Evolutionary conservation across 305 asterid genomes (phyloP).

Genomic region (Coffea humblotiana): DNA sequence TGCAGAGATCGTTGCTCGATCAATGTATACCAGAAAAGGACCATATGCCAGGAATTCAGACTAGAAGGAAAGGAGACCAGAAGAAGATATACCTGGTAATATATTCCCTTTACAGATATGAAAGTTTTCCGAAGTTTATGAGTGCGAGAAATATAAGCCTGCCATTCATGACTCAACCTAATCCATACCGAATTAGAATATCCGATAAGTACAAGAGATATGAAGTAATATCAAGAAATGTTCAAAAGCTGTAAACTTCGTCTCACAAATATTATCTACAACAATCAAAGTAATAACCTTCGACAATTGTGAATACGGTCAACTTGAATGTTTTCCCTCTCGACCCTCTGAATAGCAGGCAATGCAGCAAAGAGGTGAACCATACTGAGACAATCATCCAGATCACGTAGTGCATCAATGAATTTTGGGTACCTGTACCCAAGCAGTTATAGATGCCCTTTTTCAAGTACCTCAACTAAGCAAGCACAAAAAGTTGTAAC

Average conservation of each 20-base stretch:
- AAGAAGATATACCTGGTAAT: conserved; percentile 64
- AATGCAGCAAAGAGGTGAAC: conserved; percentile 96
- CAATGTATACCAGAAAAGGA: conserved; percentile 19
- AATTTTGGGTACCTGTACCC: conserved; percentile 77
- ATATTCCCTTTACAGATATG: conserved; percentile 94
- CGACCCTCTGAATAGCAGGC: conserved; percentile 61
- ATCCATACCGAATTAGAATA: conserved; percentile 12
- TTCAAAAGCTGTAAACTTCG: neutral
- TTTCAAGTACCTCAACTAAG: conserved; percentile 15
- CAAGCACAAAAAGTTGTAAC: neutral
- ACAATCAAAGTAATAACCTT: conserved; percentile 47
- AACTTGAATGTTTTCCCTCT: conserved; percentile 81
- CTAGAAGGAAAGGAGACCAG: neutral
- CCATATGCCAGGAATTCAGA: conserved; percentile 13
- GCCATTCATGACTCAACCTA: conserved; percentile 99
- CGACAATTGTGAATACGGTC: conserved; percentile 78
- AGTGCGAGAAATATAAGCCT: conserved; percentile 83
- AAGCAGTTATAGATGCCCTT: neutral
- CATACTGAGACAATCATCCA: conserved; percentile 95
- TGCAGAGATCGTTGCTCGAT: conserved; percentile 23
- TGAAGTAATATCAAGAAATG: conserved; percentile 4
- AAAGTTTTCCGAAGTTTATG: conserved; percentile 88
- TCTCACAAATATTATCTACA: neutral
- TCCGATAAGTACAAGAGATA: neutral
- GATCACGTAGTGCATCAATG: conserved; percentile 88